Base-by-base conservation (phyloP, 768 basidiomycete species). In the Trametes cinnabarina region DNA sequence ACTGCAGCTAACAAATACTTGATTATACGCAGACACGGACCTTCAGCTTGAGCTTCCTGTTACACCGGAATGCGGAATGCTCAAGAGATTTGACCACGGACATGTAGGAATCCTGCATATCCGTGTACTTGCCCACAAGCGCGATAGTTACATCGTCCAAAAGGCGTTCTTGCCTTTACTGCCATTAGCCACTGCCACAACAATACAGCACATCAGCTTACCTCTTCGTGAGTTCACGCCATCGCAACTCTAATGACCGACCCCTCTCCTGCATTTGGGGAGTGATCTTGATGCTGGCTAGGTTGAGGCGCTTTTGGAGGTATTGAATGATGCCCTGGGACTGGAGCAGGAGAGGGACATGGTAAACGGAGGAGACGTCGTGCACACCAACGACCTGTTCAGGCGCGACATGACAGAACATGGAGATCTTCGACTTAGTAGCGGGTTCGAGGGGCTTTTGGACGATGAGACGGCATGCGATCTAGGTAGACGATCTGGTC, bases 81-180 rank as follows among this genome's bases (percentile, higher is more conserved):
- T 99, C 96, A 34, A 99, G 79, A 20, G 97, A 85, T 78, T 99
- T 99, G 68, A 86, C 87, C 55, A 99, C 96, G 26, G 91, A 94
- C 92, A 98, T 98, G 72, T 99, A 99, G 25, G 95, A 97, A 73
- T 99, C 96, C 73, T 94, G 92, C 46, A 98, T 78, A 63, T 93
- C 87, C 12, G 94, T 98, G 77, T 99, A 99, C 75, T 99, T 99
- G 43, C 96, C 96, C 15, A 99, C 95, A 50, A 99, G 79, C 20
- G 88, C 93, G 61, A 99, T 90, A 43, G 83, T 84, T 43, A 97
- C 94, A 9, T 82, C 81, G 65, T 98, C 95, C 70, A 88, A 96
- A 5, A 94, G 78, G 39, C 94, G 85, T 70, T 98, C 96, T 73
- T 95, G 92, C n/a, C 96, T 98, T 62, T 30, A 58, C 12, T 11